A percentile compares a stretch with the other conserved stretches of the same genome.
Conservation (phyloP, 1,284 basidiomycete species). For the Peniophora sp. region DNA sequence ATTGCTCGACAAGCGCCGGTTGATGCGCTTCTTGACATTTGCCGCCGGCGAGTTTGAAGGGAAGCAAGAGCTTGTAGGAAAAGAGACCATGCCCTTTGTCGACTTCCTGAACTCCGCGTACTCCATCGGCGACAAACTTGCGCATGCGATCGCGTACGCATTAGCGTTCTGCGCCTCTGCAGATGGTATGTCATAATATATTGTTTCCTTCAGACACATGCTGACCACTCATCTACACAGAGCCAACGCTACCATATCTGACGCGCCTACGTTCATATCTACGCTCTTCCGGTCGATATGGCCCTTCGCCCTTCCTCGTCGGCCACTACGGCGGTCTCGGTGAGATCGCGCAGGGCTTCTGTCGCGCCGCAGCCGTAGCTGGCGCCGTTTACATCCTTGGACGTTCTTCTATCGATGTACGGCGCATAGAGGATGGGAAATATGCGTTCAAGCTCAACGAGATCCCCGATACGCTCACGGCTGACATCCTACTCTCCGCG, state of each 20-base stretch:
- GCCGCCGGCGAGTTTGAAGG: conserved; percentile 69
- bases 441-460: conserved; percentile 52
- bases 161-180: conserved; percentile 57
- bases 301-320: conserved; percentile 84
- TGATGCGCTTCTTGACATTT: conserved; percentile 91
- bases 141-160: conserved; percentile 61
- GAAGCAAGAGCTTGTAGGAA: conserved; percentile 51
- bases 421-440: conserved; percentile 12
- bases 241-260: conserved; percentile 57
- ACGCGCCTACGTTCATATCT: conserved; percentile 67
- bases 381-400: conserved; percentile 84
- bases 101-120: conserved; percentile 60
- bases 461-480: conserved; percentile 45
- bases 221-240: conserved; percentile 28
- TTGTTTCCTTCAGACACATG: conserved; percentile 4
- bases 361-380: conserved; percentile 80
- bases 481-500: conserved; percentile 37
- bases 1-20: conserved; percentile 80
- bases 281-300: conserved; percentile 80
- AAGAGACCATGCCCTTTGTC: conserved; percentile 46
- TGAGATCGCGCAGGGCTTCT: conserved; percentile 91
- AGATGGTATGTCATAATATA: conserved; percentile 33
- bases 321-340: conserved; percentile 93
- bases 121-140: conserved; percentile 49
- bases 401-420: conserved; percentile 20